These are phyloP conservation scores for Zymoseptoria passerinii DNA, from an alignment of 2,329 filamentous ascomycete species.

Conservation along the genomic window DNA sequence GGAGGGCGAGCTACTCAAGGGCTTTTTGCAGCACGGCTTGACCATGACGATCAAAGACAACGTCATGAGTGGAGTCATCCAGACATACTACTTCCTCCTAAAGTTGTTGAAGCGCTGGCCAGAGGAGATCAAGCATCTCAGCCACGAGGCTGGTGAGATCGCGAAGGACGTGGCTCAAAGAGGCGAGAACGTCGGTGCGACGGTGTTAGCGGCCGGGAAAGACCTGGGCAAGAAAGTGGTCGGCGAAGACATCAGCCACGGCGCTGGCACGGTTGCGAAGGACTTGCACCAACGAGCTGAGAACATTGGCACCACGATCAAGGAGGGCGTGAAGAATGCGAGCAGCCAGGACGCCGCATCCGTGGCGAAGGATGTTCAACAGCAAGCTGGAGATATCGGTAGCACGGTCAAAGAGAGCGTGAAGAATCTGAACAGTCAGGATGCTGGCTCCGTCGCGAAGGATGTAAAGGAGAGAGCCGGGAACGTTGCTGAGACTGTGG, in stretches of 20 bases:
- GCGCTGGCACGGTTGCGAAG: slow-evolving; percentile 16
- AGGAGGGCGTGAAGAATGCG: slow-evolving; percentile 12
- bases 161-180: slow-evolving; percentile 13
- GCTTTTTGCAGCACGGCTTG: slow-evolving; percentile 76
- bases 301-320: slow-evolving; percentile 13
- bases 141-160: slow-evolving; percentile 9
- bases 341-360: slow-evolving; percentile 1
- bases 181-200: slow-evolving; percentile 21
- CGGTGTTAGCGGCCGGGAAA: slow-evolving; percentile 9
- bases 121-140: slow-evolving; percentile 30
- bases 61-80: slow-evolving; percentile 64
- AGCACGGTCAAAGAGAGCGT: slow-evolving; percentile 14
- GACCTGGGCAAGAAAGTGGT: slow-evolving; percentile 14
- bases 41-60: slow-evolving; percentile 81
- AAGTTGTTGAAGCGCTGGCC: slow-evolving; percentile 37
- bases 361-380: background rate
- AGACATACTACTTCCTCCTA: slow-evolving; percentile 60
- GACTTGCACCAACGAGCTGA: slow-evolving; percentile 20
- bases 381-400: slow-evolving; percentile 24
- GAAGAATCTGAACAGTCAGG: slow-evolving; percentile 8
- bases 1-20: slow-evolving; percentile 66
- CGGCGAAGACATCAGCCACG: slow-evolving; percentile 23
- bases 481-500: slow-evolving; percentile 14
- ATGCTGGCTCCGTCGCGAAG: background rate
- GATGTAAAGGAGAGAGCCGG: slow-evolving; percentile 20